Evolutionary conservation across 2,329 filamentous ascomycete species (phyloP).

Genomic region (Neopestalotiopsis sp.): DNA sequence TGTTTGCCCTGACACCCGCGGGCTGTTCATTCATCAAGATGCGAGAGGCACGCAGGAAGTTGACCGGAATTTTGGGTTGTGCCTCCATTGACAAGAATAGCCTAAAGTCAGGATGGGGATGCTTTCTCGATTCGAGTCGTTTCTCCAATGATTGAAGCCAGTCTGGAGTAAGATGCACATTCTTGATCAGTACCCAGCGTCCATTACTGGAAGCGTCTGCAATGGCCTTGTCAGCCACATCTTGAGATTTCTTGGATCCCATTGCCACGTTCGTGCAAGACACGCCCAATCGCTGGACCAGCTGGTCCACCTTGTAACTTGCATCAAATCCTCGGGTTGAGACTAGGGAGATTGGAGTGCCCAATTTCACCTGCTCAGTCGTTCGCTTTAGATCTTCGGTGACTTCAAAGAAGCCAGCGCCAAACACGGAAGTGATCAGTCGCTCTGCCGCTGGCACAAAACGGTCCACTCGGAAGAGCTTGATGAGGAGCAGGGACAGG

Average conservation of each 20-base stretch:
- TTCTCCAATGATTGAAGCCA: conserved; percentile 99
- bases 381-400: conserved; percentile 86
- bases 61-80: conserved; percentile 95
- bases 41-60: conserved; percentile 88
- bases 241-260: conserved; percentile 94
- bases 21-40: conserved; percentile 99
- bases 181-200: conserved; percentile 98
- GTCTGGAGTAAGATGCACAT: conserved; percentile 92
- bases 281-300: conserved; percentile 83
- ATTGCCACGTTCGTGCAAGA: conserved; percentile 97
- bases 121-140: conserved; percentile 89
- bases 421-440: conserved; percentile 89
- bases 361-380: conserved; percentile 82
- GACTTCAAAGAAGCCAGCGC: conserved; percentile 79
- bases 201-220: conserved; percentile 89
- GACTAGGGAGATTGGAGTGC: conserved; percentile 86
- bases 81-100: conserved; percentile 98
- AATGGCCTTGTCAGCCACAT: conserved; percentile 94
- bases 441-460: conserved; percentile 92
- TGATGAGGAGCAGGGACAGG: conserved; percentile 85
- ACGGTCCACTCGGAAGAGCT: conserved; percentile 92
- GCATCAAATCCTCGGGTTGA: conserved; percentile 98
- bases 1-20: conserved; percentile 93
- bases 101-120: conserved; percentile 86
- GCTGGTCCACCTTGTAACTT: conserved; percentile 96